These are phyloP conservation scores for Aspergillus alliaceus DNA, from an alignment of 2,329 filamentous ascomycete genomes.

Conservation along the genomic window DNA sequence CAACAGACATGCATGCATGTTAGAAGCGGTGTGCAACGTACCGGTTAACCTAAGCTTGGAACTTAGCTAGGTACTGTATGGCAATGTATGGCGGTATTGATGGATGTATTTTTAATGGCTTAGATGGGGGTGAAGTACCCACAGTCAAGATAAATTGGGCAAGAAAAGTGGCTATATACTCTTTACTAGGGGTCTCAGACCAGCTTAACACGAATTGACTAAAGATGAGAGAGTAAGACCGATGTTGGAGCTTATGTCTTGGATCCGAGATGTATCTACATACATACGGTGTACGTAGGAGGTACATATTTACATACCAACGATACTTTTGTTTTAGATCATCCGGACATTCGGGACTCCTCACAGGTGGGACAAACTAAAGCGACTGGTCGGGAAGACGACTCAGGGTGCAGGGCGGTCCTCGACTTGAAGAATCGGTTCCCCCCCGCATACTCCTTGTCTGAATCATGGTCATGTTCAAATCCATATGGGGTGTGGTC, in stretches of 20 bases:
- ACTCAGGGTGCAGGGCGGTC: neutral
- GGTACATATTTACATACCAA: constrained; percentile 11
- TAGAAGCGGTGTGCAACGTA: constrained; percentile 17
- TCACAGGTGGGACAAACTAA: constrained; percentile 18
- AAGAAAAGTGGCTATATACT: neutral
- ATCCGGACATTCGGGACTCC: constrained; percentile 22
- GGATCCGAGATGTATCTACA: neutral
- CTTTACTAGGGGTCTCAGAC: neutral
- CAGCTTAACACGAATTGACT: neutral
- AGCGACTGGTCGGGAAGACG: constrained; percentile 6
- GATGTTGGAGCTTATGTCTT: constrained; percentile 6
- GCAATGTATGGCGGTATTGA: neutral
- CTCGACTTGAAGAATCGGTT: constrained; percentile 12
- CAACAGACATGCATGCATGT: constrained; percentile 12
- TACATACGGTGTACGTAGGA: constrained; percentile 10
- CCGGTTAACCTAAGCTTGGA: neutral
- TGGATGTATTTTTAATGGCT: too few relatives aligned
- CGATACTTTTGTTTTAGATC: constrained; percentile 20
- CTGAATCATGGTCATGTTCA: neutral
- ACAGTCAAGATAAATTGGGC: neutral
- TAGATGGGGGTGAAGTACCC: too few relatives aligned
- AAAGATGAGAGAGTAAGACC: constrained; percentile 2
- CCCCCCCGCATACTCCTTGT: neutral
- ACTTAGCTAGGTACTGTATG: neutral
- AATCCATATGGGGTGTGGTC: neutral